Evolutionary conservation across 1,284 basidiomycete genomes (phyloP).

Genomic region (Wallemia ichthyophaga): DNA sequence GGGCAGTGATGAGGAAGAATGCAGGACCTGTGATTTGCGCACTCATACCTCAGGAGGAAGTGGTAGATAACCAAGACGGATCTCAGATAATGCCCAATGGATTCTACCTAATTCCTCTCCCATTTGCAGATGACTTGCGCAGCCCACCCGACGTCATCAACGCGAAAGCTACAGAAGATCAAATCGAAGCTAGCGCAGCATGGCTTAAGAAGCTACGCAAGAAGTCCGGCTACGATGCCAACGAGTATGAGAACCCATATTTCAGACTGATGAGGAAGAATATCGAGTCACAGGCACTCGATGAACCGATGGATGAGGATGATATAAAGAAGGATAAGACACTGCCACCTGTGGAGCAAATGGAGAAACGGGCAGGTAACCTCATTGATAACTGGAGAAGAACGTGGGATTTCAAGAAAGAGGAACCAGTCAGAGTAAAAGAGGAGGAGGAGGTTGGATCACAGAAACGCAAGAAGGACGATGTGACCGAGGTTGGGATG

Average conservation of each 20-base stretch:
- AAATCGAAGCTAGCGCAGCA: conserved; percentile 33
- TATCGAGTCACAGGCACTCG: conserved; percentile 80
- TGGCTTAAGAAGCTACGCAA: conserved; percentile 56
- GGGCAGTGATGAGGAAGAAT: conserved; percentile 39
- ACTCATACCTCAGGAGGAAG: conserved; percentile 57
- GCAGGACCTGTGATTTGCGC: conserved; percentile 51
- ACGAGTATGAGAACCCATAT: conserved; percentile 66
- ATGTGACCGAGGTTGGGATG: not conserved
- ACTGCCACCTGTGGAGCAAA: conserved; percentile 39
- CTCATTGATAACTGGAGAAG: conserved; percentile 46
- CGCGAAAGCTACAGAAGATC: conserved; percentile 30
- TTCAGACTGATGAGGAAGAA: conserved; percentile 26
- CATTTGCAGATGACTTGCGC: conserved; percentile 81
- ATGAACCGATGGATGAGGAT: conserved; percentile 30
- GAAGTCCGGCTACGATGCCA: conserved; percentile 49
- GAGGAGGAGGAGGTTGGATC: not conserved
- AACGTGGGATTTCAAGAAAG: conserved; percentile 23
- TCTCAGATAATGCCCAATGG: conserved; percentile 54
- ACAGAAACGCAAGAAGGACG: not conserved
- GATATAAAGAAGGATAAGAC: conserved; percentile 48
- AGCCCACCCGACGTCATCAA: conserved; percentile 22
- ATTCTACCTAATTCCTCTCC: conserved; percentile 66
- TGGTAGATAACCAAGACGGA: conserved; percentile 36
- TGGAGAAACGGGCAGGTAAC: conserved; percentile 51
- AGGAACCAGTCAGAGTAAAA: not conserved